Evolutionary conservation across 2,329 filamentous ascomycete genomes (phyloP), one percentile per base, ranked within the genome.

Genomic region (Pseudocercospora eumusae): DNA sequence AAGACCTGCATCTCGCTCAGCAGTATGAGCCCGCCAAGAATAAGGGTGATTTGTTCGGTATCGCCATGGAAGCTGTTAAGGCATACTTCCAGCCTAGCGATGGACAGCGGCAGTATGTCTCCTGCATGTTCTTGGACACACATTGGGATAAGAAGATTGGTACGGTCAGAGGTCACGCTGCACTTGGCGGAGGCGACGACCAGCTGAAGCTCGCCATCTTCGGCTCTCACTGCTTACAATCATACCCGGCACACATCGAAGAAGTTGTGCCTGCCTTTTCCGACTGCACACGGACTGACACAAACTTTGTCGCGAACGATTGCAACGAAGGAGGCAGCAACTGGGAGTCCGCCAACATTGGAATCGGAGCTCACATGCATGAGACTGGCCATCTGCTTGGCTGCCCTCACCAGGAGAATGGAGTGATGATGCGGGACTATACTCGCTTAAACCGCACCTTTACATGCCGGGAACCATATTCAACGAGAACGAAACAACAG

Each of bases 311-410:
- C 40, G 89, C 90, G 15, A 96, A 97, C 70, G 91, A 96, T 74
- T 91, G 87, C 75, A 89, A 90, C 69, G 91, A 96, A 68, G 88
- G 88, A 6, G 93, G 93, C 23, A 96, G 91, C 73, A 95, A 88
- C 52, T 98, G 93, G 93, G 93, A 98, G 75, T 88, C 92, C n/a
- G 92, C 91, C 25, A 96, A 93, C 69, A 89, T 96, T 64, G 93
- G 93, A 28, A 96, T 98, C 66, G 93, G 93, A 7, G 93, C 92
- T 9, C 93, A 98, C 75, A 77, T 98, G 53, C 93, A 96, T 75
- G 92, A 97, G 76, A 89, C 89, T 0, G 93, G 93, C 3, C 93
- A 96, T 77, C 77, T 96, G 21, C 90, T 98, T 68, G 93, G 93
- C 55, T 96, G 91, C 68, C 91, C 92, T 9, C 91, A 96, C 73